A percentile compares a stretch with the other conserved stretches of the same genome.
Conservation (phyloP, 2,329 filamentous ascomycete genomes). For the Fusarium tuaranense region DNA sequence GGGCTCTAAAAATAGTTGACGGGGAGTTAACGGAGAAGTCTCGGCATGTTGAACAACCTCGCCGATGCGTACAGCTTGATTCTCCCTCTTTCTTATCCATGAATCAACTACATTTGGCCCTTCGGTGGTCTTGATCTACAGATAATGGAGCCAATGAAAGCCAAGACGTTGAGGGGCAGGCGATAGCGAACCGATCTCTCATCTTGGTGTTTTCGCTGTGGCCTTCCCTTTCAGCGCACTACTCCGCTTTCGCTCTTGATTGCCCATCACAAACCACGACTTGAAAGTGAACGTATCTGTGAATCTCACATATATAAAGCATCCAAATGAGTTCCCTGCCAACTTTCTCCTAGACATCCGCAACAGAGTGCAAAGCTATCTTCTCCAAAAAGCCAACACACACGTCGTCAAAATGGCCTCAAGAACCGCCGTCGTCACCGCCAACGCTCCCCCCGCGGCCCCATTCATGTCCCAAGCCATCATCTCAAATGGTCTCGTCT, state of each 20-base stretch:
- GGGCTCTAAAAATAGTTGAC: background rate
- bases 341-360: background rate
- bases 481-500: constrained; percentile 30
- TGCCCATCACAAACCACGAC: background rate
- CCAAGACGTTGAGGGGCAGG: background rate
- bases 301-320: background rate
- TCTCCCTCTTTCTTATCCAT: background rate
- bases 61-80: background rate
- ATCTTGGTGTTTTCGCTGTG: background rate
- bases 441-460: constrained; percentile 20
- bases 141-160: background rate
- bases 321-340: background rate
- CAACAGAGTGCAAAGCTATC: background rate
- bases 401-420: constrained; percentile 2
- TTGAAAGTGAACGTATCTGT: background rate
- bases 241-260: background rate
- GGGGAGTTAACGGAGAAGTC: background rate
- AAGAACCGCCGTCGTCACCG: constrained; percentile 26
- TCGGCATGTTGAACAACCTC: background rate
- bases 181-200: background rate
- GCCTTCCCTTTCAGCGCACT: background rate
- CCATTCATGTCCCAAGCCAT: constrained; percentile 33
- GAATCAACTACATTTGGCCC: rapidly evolving
- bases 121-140: background rate
- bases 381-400: background rate